These are phyloP conservation scores for Cryphonectria nitschkei DNA, from an alignment of 2,329 filamentous ascomycete genomes.

Conservation along the genomic window DNA sequence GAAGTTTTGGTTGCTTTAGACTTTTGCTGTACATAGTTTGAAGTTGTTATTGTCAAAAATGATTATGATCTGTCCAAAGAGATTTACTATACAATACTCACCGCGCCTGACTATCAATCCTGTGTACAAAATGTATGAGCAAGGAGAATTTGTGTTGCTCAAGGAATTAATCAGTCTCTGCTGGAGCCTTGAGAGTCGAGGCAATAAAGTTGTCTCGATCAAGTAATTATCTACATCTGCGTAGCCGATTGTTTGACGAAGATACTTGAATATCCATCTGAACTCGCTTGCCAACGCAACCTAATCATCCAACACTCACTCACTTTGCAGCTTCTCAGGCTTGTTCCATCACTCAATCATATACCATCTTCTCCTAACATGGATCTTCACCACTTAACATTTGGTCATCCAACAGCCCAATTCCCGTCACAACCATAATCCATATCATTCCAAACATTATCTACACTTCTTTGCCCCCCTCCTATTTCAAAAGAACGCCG, in stretches of 20 bases:
- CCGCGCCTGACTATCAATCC: background rate
- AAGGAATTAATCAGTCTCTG: background rate
- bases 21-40: constrained; percentile 20
- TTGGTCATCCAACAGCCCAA: background rate
- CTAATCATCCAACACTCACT: background rate
- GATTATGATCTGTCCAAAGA: background rate
- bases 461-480: no score
- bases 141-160: background rate
- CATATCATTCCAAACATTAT: background rate
- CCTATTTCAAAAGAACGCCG: constrained; percentile 9
- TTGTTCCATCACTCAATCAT: background rate
- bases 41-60: background rate
- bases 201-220: no score
- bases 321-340: background rate
- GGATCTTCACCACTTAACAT: background rate
- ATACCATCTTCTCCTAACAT: background rate
- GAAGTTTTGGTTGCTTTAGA: background rate
- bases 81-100: background rate
- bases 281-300: background rate
- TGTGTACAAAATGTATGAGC: background rate
- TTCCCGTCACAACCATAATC: background rate
- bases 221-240: no score
- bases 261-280: background rate
- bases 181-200: no score
- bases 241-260: no score